These are phyloP conservation scores for Ophiostoma sp. DNA, from an alignment of 2,329 filamentous ascomycete species.

Conservation along the genomic window DNA sequence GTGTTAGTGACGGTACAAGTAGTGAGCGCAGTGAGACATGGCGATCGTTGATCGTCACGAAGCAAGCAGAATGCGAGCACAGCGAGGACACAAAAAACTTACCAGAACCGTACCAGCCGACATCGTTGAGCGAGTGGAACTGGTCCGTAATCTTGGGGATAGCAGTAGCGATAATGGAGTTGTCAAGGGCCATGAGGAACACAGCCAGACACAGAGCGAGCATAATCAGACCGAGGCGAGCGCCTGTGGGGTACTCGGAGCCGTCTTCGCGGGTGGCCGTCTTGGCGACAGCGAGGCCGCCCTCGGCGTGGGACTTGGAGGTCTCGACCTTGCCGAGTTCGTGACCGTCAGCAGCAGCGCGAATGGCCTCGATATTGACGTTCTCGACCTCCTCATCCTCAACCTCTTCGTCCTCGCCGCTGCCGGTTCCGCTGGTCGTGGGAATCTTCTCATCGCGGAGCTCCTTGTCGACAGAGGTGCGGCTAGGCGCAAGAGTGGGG, in stretches of 20 bases:
- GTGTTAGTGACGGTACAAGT: slow-evolving; percentile 9
- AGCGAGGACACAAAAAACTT: slow-evolving; percentile 1
- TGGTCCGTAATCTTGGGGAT: slow-evolving; percentile 41
- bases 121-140: slow-evolving; percentile 42
- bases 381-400: slow-evolving; percentile 8
- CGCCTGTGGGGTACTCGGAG: slow-evolving; percentile 41
- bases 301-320: slow-evolving; percentile 24
- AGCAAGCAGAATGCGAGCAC: background rate
- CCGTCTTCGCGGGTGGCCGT: slow-evolving; percentile 42
- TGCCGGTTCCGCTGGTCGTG: background rate
- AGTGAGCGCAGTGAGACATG: background rate
- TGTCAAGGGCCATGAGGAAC: slow-evolving; percentile 46
- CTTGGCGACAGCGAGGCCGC: slow-evolving; percentile 9
- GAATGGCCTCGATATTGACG: slow-evolving; percentile 17
- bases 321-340: slow-evolving; percentile 18
- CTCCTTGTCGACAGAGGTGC: slow-evolving; percentile 20
- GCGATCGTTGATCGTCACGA: background rate
- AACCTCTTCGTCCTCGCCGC: slow-evolving; percentile 1
- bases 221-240: slow-evolving; percentile 43
- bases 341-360: slow-evolving; percentile 10
- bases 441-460: slow-evolving; percentile 4
- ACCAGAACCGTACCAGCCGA: slow-evolving; percentile 46
- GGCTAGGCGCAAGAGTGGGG: slow-evolving; percentile 25
- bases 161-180: slow-evolving; percentile 39
- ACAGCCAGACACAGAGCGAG: slow-evolving; percentile 47